Conservation (phyloP, 768 basidiomycete genomes). For the Boletellus ananiceps region DNA sequence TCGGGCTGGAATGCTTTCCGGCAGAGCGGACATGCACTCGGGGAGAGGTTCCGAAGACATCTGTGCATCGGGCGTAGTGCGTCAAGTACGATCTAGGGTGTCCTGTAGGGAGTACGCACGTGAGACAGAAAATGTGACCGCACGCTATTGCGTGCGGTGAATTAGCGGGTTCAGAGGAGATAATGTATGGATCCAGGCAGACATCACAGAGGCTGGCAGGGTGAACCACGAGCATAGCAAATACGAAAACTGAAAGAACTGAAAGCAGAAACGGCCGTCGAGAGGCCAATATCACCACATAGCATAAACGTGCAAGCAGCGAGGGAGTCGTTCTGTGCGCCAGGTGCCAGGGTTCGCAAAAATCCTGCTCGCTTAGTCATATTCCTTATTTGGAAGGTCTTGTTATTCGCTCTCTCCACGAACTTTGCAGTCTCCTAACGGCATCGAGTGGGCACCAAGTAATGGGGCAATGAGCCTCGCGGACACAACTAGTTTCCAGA, state of each 20-base stretch:
- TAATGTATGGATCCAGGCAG: conserved; percentile 58
- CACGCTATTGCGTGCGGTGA: conserved; percentile 70
- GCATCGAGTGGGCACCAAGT: background rate
- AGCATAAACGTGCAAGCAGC: conserved; percentile 31
- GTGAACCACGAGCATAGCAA: conserved; percentile 58
- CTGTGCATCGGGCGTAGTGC: conserved; percentile 29
- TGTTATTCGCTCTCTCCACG: conserved; percentile 5
- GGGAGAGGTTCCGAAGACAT: conserved; percentile 49
- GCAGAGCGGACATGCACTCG: conserved; percentile 61
- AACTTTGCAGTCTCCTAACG: background rate
- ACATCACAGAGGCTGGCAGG: conserved; percentile 72
- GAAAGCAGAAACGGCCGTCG: conserved; percentile 25
- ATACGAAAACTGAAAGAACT: conserved; percentile 20
- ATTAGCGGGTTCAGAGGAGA: conserved; percentile 45
- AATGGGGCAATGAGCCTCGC: conserved; percentile 25
- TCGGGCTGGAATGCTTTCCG: conserved; percentile 55
- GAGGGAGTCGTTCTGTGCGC: conserved; percentile 5
- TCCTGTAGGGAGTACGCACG: conserved; percentile 40
- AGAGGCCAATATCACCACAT: conserved; percentile 30
- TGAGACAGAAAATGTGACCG: conserved; percentile 70
- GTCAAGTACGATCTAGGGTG: conserved; percentile 11
- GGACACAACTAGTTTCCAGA: too few species aligned
- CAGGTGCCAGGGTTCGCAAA: conserved; percentile 20
- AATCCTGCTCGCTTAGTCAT: conserved; percentile 21
- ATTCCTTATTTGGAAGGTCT: conserved; percentile 17